phyloP scores from a whole-genome alignment of 2,329 filamentous ascomycete genomes.

The Leptosphaerulina australis region DNA sequence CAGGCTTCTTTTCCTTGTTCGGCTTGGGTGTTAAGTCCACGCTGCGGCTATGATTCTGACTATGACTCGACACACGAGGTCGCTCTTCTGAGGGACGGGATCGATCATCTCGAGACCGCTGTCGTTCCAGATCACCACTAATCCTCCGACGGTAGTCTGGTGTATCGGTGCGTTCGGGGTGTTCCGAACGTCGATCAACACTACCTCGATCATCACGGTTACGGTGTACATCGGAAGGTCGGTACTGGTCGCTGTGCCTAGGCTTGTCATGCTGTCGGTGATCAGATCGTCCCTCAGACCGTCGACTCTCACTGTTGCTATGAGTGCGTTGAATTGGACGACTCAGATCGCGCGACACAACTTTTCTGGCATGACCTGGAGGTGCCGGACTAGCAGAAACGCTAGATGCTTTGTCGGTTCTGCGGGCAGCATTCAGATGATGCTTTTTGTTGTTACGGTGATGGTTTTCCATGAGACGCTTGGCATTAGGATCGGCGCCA shows the following conservation, averaged over 20 bases:
- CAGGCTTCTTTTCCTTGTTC: conserved; percentile 38
- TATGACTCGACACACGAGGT: conserved; percentile 52
- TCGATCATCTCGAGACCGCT: conserved; percentile 46
- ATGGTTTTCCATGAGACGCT: conserved; percentile 85
- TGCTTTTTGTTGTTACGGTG: conserved; percentile 92
- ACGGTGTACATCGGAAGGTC: conserved; percentile 37
- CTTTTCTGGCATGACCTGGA: conserved; percentile 44
- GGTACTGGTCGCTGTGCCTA: conserved; percentile 47
- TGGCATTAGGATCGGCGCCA: conserved; percentile 72
- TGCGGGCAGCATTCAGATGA: conserved; percentile 61
- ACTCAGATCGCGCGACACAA: conserved; percentile 45
- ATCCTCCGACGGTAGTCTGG: conserved; percentile 52
- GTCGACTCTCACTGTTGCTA: conserved; percentile 46
- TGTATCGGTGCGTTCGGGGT: conserved; percentile 47
- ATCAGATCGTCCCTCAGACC: conserved; percentile 41
- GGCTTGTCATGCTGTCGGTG: conserved; percentile 41
- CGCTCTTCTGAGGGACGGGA: conserved; percentile 58
- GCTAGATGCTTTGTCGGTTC: conserved; percentile 61
- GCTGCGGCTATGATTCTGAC: conserved; percentile 47
- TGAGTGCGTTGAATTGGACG: conserved; percentile 45
- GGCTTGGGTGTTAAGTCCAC: conserved; percentile 37
- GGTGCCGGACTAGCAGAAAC: conserved; percentile 75
- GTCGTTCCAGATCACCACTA: conserved; percentile 52
- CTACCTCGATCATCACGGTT: conserved; percentile 42
- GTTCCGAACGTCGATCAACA: conserved; percentile 48